Evolutionary conservation across 148 eudicot species (phyloP).

Genomic region (Persicaria maculosa): DNA sequence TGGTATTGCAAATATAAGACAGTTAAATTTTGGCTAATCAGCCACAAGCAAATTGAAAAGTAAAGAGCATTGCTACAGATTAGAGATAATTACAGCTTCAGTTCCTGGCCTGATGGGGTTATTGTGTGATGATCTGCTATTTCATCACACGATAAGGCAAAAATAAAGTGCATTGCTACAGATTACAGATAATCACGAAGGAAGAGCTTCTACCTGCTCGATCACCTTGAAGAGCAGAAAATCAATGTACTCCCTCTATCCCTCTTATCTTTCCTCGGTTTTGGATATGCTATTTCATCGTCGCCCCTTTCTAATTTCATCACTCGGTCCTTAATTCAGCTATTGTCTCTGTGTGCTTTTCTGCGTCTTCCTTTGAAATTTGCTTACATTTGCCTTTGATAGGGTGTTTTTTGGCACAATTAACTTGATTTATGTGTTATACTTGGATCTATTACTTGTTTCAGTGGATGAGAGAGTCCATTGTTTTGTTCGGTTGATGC

Average conservation of each 20-base stretch:
- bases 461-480: neutral
- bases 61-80: no score
- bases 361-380: neutral
- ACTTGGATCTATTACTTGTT: neutral
- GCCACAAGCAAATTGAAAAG: no score
- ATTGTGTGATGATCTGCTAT: no score
- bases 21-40: no score
- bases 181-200: slow-evolving; percentile 19
- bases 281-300: neutral
- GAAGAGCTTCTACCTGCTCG: slow-evolving; percentile 69
- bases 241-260: slow-evolving; percentile 14
- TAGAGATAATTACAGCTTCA: no score
- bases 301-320: neutral
- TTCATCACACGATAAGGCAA: no score
- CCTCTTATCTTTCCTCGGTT: neutral
- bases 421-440: neutral
- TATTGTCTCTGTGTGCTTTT: neutral
- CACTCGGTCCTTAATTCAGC: neutral
- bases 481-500: neutral
- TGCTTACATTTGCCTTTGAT: neutral
- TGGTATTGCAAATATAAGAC: no score
- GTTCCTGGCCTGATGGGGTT: no score
- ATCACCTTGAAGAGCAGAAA: slow-evolving; percentile 33
- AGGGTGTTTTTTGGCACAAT: neutral
- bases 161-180: no score